Evolutionary conservation across 179 eudicot genomes (phyloP), one percentile per base, ranked within the genome.

Genomic region (Nepenthes alata): DNA sequence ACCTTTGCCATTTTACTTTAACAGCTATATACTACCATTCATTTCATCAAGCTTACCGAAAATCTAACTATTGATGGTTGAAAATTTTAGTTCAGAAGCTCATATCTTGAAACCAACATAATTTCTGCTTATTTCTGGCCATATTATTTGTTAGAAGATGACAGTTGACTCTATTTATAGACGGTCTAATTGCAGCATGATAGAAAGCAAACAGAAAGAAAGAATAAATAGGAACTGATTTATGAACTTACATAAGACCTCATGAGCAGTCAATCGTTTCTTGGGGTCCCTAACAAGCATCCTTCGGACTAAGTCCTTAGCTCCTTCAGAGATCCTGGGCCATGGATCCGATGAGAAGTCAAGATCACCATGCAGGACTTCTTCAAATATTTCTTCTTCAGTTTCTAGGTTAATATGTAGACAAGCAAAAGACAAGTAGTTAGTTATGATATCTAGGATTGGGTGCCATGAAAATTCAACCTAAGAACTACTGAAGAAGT

Each of bases 341-440:
- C 86, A 81, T 50, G 86, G 86, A 61, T 81, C 86, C 58, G 81
- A 74, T 35, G 58, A 60, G 64, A 81, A 79, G 68, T 81, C 86
- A 14, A 78, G 81, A n/a, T 81, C 83, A 11, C 81, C 86, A 14
- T 69, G 70, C 44, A 81, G 62, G 8, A 72, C 79, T 69, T 79
- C 80, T 54, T 74, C 78, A 61, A 79, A 74, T 66, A 77, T 79
- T 51, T 74, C 80, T 16, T 69, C 75, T 72, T 78, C 82, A 5
- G 72, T 68, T 72, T 80, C 83, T 80, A 6, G 34, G 59, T 41
- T 50, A 15, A 70, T 35, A 37, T n/a, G 51, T 38, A 3, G 8
- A 58, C 2, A 36, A 37, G 14, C 41, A 3, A 59, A 3, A 67
- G 41, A 6, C 10, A 63, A 54, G 2, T 37, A 45, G 25, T 47